Evolutionary conservation across 2,329 filamentous ascomycete species (phyloP), one percentile per base, ranked within the genome.

Genomic region (Nectriaceae sp.): DNA sequence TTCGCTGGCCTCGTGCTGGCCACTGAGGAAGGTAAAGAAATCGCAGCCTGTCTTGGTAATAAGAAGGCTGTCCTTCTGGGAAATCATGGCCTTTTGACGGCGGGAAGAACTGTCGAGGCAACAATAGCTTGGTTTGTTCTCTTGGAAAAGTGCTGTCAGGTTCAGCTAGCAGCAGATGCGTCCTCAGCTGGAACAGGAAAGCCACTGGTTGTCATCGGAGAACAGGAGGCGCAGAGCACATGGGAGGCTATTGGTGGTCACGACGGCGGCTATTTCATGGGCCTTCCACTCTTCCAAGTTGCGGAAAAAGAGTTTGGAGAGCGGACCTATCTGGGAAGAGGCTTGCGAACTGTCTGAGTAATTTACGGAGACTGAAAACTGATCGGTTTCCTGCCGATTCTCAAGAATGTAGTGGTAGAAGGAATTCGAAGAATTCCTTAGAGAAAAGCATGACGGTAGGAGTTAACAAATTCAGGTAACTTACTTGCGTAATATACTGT

Each of bases 171-270:
- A 43, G 80, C 79, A 2, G 81, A 84, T 61, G 81, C 80, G 1
- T 82, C 81, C 0, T 82, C 82, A 0, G 79, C 67, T 0, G 85
- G 86, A 1, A 73, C 82, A 3, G 87, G 87, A 2, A 77, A 78
- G 1, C 69, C 77, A 63, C 88, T 86, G 0, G 71, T 88, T 22
- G 85, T 86, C 66, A 86, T 91, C 57, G 73, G 77, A 8, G 80
- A 87, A 1, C 81, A 83, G 43, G 87, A 91, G 64, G 87, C 88
- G 1, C 71, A 65, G 15, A 88, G 80, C 60, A 90, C 88, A 0
- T 84, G 81, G 59, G 82, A 85, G 67, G 77, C 80, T 0, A 73
- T 90, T 3, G 88, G 88, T 0, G 79, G 74, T 0, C 74, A 79
- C 15, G 61, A 65, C 26, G 84, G 82, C 0, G 87, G 87, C 0